Evolutionary conservation across 129 eudicot species (phyloP).

Genomic region (Calendula officinalis): DNA sequence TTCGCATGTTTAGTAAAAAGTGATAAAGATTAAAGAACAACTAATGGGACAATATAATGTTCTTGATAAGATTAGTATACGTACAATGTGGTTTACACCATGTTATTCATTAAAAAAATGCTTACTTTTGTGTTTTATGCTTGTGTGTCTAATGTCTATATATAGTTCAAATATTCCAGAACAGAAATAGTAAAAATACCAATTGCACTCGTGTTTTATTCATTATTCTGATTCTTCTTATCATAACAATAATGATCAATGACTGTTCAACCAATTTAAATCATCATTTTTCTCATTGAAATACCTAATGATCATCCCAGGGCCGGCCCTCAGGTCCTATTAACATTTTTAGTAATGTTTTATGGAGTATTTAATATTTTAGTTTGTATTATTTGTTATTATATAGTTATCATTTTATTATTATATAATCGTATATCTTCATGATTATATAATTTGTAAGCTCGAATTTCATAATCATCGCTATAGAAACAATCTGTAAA

Average conservation of each 20-base stretch:
- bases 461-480: too few species aligned
- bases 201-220: too few species aligned
- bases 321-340: too few species aligned
- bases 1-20: not conserved
- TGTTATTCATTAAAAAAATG: not conserved
- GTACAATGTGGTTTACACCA: not conserved
- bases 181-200: not conserved
- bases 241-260: not conserved
- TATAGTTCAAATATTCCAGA: not conserved
- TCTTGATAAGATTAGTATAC: conserved; percentile 1
- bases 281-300: not conserved
- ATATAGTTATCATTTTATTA: too few species aligned
- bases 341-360: too few species aligned
- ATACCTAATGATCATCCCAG: too few species aligned
- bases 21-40: not conserved
- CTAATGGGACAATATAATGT: conserved; percentile 16
- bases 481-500: too few species aligned
- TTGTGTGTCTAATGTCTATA: too few species aligned
- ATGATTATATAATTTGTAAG: too few species aligned
- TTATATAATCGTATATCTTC: too few species aligned
- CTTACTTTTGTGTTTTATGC: conserved; percentile 19
- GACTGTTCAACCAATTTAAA: not conserved
- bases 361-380: too few species aligned
- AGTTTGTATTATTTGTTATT: too few species aligned
- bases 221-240: not conserved